Base-by-base conservation (phyloP, 306 rosid genomes). In the Quercus bicolor region DNA sequence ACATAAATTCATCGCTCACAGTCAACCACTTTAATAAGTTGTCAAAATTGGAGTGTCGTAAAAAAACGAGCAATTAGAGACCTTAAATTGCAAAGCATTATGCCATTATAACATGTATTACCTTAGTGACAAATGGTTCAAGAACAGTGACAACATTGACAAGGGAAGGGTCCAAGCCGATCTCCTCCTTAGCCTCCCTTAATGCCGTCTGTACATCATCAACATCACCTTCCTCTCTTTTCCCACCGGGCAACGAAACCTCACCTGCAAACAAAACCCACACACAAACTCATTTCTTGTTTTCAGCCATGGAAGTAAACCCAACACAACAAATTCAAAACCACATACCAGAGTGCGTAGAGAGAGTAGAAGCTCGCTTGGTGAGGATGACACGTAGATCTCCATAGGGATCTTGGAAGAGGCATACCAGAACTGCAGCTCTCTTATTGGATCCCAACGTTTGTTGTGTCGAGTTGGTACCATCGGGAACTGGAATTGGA, bases 141-240 rank as follows among this genome's bases (percentile, higher is more conserved):
- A 94, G 93, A 80, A 80, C 45, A 4, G 96, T 73, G 28, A 92
- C 56, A 19, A 90, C 79, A 57, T 85, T 79, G 43, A 94, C 97
- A 73, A 84, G 84, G 77, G 94, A 82, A 79, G 97, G 90, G 78
- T 91, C 86, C 84, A 94, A 85, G 45, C 98, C 97, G 72, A 94
- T 92, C 83, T 94, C 97, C 82, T 94, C 97, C 70, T 90, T 87
- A 26, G 98, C 97, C 82, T 94, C 98, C 84, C 97, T 86, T 80
- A 94, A 74, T 2, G 98, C 97, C 13, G 97, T 92, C 52, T 77
- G 77, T 2, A 90, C 89, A 52, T 92, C 94, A 75, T 88, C 88
- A 57, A 89, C 86, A 74, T 94, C 98, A 16, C 76, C 81, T 72
- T 86, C 86, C 2, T 94, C 98, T 37, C 85, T 86, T 75, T 92